Base-by-base conservation (phyloP, 148 eudicot species). In the Rhododendron henanense region DNA sequence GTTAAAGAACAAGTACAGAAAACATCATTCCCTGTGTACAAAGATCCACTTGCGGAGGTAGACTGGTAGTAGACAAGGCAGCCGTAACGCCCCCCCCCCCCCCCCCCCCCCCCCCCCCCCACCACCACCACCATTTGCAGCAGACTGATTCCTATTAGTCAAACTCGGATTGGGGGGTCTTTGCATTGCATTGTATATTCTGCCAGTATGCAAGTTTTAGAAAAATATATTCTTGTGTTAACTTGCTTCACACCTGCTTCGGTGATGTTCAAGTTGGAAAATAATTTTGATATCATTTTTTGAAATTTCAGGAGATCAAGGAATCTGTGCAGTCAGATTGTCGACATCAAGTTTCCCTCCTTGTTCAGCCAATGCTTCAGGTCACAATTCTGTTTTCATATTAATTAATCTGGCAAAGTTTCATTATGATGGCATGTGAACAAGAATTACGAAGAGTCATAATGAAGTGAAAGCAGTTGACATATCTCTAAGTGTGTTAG, bases 261-360 rank as follows among this genome's bases (percentile, higher is more conserved):
- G 3, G 28, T 33, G 59, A 23, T 10, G 10, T 69, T 69, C 75
- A 28, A 28, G 15, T 69, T 28, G 35, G 37, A 19, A 31, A 69
- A 28, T 25, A 28, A 69, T 7, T 7, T 35, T 53, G 25, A 9
- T 63, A 25, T 55, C 31, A 75, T 31, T 50, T 53, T 74, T 28
- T 16, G 0, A 3, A 51, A 35, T 31, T 89, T 74, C 96, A 96
- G 99, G 95, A 91, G 84, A 90, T 95, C 37, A 96, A 96, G 85
- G 96, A 93, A 86, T 91, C 95, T 33, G 99, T 88, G 86, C 97
- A 90, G 59, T 92, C 98, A 78, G 98, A 96, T 88, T 89, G 89
- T 79, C 90, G 99, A 82, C 99, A 96, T 93, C 96, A 95, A 88
- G 95, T 94, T 57, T 96, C 99, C 78, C 96, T 95, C 65, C 95